phyloP scores from a whole-genome alignment of 495 filamentous ascomycete genomes.

The Usnea hakonensis region DNA sequence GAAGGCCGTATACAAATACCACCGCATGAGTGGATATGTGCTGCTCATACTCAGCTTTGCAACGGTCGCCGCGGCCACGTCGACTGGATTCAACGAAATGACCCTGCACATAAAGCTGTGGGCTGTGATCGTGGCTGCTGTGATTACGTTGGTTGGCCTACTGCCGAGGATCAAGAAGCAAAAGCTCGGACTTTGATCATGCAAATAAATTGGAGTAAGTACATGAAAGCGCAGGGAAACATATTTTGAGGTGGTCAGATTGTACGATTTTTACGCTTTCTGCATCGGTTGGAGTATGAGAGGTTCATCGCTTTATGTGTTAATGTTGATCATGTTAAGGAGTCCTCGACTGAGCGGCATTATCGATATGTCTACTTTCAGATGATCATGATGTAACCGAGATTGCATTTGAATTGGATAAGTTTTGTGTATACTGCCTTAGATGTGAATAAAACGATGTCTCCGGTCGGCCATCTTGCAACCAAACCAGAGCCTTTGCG shows the following conservation, averaged over 20 bases:
- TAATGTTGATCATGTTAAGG: background rate
- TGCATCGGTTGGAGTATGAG: background rate
- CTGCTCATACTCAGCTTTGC: conserved; percentile 60
- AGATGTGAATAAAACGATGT: background rate
- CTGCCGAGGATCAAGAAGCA: conserved; percentile 70
- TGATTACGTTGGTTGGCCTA: conserved; percentile 60
- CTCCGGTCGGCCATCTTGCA: background rate
- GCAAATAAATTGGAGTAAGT: background rate
- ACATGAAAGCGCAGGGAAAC: background rate
- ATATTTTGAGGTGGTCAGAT: background rate
- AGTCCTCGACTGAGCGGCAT: background rate
- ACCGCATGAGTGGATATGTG: conserved; percentile 70
- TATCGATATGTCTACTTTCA: background rate
- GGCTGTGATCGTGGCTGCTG: conserved; percentile 53
- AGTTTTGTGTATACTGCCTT: background rate
- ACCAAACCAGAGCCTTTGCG: background rate
- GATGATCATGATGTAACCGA: background rate
- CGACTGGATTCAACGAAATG: conserved; percentile 59
- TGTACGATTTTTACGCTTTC: background rate
- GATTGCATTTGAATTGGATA: background rate
- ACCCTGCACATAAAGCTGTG: conserved; percentile 63
- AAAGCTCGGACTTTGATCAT: conserved; percentile 60
- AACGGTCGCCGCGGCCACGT: conserved; percentile 66
- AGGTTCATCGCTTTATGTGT: background rate
- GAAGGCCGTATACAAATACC: conserved; percentile 81